Evolutionary conservation across 1,284 basidiomycete species (phyloP).

Genomic region (Ceratobasidium sp.): DNA sequence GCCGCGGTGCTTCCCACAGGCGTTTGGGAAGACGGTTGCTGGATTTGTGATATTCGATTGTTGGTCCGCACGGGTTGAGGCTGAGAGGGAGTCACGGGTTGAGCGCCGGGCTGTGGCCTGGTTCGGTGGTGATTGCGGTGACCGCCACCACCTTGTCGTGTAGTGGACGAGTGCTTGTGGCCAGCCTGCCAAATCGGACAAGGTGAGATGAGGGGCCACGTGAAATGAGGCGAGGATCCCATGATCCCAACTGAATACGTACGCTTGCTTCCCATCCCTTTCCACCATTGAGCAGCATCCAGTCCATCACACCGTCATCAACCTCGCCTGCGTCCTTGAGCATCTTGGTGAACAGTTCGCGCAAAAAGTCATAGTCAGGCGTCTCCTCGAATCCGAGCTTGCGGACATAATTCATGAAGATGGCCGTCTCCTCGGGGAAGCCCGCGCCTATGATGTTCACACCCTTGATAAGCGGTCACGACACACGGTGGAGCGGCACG

Average conservation of each 20-base stretch:
- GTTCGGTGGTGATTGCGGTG: slow-evolving; percentile 42
- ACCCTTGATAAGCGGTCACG: background rate
- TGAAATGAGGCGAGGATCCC: slow-evolving; percentile 10
- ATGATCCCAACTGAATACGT: slow-evolving; percentile 31
- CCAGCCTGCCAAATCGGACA: slow-evolving; percentile 22
- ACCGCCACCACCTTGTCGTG: slow-evolving; percentile 22
- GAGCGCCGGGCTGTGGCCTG: slow-evolving; percentile 21
- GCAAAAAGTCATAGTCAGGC: slow-evolving; percentile 97
- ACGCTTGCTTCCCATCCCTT: slow-evolving; percentile 87
- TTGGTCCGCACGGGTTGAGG: slow-evolving; percentile 39
- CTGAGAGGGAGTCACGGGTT: slow-evolving; percentile 32
- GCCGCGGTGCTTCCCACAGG: slow-evolving; percentile 25
- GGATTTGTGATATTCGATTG: slow-evolving; percentile 37
- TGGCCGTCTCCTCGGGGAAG: slow-evolving; percentile 87
- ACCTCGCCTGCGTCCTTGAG: slow-evolving; percentile 89
- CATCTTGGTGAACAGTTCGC: slow-evolving; percentile 94
- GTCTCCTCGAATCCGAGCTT: slow-evolving; percentile 96
- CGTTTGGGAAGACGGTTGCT: slow-evolving; percentile 36
- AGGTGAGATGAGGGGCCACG: slow-evolving; percentile 21
- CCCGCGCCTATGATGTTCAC: slow-evolving; percentile 49
- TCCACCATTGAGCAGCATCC: slow-evolving; percentile 93
- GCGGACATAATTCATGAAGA: slow-evolving; percentile 98
- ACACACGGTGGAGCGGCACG: background rate
- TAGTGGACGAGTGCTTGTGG: slow-evolving; percentile 41
- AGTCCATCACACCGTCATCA: slow-evolving; percentile 96